A percentile compares a stretch with the other conserved stretches of the same genome.
Evolutionary conservation across 257 asterid species (phyloP).

Genomic region (Gentiana straminea): DNA sequence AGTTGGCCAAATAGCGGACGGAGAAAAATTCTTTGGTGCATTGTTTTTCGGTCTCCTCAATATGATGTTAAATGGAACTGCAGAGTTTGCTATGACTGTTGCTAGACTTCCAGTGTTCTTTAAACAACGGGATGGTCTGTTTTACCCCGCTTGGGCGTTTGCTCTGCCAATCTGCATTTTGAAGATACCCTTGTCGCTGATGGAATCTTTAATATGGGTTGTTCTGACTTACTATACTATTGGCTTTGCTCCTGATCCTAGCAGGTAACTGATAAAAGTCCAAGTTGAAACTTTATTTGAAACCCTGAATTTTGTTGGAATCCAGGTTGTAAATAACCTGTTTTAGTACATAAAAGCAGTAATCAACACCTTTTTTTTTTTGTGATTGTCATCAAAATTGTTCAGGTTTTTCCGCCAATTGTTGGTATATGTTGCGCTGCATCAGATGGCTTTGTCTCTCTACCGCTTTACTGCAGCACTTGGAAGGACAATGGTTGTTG

Average conservation of each 20-base stretch:
- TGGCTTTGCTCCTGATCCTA: slow-evolving; percentile 81
- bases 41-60: slow-evolving; percentile 70
- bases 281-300: neutral
- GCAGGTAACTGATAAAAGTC: slow-evolving; percentile 33
- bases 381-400: neutral
- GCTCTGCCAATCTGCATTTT: slow-evolving; percentile 87
- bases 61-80: slow-evolving; percentile 89
- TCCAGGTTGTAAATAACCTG: neutral
- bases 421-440: slow-evolving; percentile 70
- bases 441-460: slow-evolving; percentile 90
- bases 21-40: slow-evolving; percentile 76
- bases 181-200: slow-evolving; percentile 65
- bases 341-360: neutral
- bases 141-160: slow-evolving; percentile 97
- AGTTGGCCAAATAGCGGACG: slow-evolving; percentile 52
- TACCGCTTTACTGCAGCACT: slow-evolving; percentile 72
- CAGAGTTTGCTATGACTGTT: slow-evolving; percentile 70
- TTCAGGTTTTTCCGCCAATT: slow-evolving; percentile 82
- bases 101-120: slow-evolving; percentile 83
- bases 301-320: neutral
- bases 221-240: slow-evolving; percentile 83
- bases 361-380: neutral
- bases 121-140: slow-evolving; percentile 75
- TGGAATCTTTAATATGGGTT: slow-evolving; percentile 85
- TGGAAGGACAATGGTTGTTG: slow-evolving; percentile 80